Percentiles rank a stretch among this genome's conserved stretches.
Conservation (phyloP, 2,329 filamentous ascomycete genomes). For the Aspergillus sergii region DNA sequence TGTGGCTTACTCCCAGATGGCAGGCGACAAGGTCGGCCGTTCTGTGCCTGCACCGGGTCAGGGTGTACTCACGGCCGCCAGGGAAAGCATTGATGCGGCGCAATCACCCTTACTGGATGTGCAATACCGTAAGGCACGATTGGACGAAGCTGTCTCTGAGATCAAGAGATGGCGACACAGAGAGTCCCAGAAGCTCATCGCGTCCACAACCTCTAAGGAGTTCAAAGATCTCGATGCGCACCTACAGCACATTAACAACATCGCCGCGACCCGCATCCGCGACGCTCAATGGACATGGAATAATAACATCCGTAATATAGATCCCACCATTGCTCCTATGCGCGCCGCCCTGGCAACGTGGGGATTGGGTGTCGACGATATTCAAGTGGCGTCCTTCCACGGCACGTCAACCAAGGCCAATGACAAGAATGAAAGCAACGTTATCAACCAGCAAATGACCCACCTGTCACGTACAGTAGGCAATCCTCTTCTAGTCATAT, state of each 20-base stretch:
- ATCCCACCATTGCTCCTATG: constrained; percentile 88
- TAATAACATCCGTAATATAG: constrained; percentile 99
- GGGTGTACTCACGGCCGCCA: constrained; percentile 93
- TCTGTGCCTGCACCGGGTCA: constrained; percentile 97
- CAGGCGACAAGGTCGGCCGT: constrained; percentile 97
- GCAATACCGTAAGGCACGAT: constrained; percentile 92
- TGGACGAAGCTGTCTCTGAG: constrained; percentile 89
- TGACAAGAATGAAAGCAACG: constrained; percentile 98
- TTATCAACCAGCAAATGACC: constrained; percentile 92
- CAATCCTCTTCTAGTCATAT: constrained; percentile 91
- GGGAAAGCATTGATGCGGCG: constrained; percentile 88
- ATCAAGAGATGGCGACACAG: constrained; percentile 97
- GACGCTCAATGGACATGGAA: constrained; percentile 83
- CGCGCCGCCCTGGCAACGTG: constrained; percentile 95
- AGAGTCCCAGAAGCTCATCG: constrained; percentile 75
- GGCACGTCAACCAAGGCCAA: constrained; percentile 98
- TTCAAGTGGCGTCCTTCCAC: constrained; percentile 96
- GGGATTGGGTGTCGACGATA: constrained; percentile 95
- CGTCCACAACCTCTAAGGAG: constrained; percentile 45
- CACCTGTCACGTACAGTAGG: constrained; percentile 95
- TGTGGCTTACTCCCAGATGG: constrained; percentile 88
- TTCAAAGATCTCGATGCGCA: constrained; percentile 80
- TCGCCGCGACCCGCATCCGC: not conserved
- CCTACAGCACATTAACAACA: constrained; percentile 34
- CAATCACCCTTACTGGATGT: constrained; percentile 95